These are phyloP conservation scores for Trichosanthes cucumerina DNA, from an alignment of 306 rosid species.

Conservation along the genomic window DNA sequence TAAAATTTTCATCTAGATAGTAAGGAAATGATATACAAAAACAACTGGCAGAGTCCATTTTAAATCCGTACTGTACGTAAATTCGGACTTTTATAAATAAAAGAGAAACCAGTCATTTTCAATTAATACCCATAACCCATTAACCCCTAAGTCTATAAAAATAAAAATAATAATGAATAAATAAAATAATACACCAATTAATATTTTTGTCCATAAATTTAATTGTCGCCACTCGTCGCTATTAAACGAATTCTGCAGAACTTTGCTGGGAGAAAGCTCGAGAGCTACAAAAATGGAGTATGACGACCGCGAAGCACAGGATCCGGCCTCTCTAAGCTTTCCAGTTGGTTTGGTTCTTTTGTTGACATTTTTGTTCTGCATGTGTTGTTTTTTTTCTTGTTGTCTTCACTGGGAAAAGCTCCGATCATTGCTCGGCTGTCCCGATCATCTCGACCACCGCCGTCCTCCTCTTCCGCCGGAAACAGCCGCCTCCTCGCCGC, in stretches of 20 bases:
- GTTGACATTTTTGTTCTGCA: constrained; percentile 6
- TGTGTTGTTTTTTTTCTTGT: constrained; percentile 44
- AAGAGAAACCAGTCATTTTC: not conserved
- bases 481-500: constrained; percentile 7
- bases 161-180: too few species aligned
- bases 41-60: not conserved
- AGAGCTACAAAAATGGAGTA: not conserved
- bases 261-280: not conserved
- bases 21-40: not conserved
- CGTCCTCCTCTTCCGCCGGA: constrained; percentile 16
- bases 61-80: constrained; percentile 3
- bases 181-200: too few species aligned
- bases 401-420: constrained; percentile 94
- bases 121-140: not conserved
- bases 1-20: not conserved
- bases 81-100: not conserved
- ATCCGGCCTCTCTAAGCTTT: not conserved
- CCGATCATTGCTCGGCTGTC: constrained; percentile 39
- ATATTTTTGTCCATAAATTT: not conserved
- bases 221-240: not conserved
- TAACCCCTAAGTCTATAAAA: too few species aligned
- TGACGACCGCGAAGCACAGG: not conserved
- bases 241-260: not conserved
- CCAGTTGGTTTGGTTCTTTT: constrained; percentile 12
- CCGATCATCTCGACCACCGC: constrained; percentile 4